Evolutionary conservation across 2,329 filamentous ascomycete species (phyloP).

Genomic region (Pleoardoris graminearum): DNA sequence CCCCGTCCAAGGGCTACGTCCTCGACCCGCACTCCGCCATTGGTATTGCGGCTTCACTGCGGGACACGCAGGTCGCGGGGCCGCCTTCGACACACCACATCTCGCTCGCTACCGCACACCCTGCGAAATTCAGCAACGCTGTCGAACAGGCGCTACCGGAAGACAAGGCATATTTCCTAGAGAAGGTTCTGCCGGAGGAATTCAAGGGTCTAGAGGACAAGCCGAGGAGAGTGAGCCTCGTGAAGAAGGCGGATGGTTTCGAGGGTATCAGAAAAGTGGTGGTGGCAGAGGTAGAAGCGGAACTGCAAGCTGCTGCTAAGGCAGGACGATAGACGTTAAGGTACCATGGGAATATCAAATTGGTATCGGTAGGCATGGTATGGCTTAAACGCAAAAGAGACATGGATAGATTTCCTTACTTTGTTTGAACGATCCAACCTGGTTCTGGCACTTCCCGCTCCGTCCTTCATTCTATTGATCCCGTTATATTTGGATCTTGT

Average conservation of each 20-base stretch:
- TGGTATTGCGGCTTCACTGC: slow-evolving; percentile 74
- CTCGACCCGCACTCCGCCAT: slow-evolving; percentile 93
- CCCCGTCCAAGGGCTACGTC: slow-evolving; percentile 64
- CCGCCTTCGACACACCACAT: slow-evolving; percentile 66
- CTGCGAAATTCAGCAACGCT: slow-evolving; percentile 88
- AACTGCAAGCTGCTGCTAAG: slow-evolving; percentile 38
- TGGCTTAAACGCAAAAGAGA: neutral
- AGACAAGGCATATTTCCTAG: slow-evolving; percentile 74
- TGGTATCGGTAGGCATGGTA: neutral
- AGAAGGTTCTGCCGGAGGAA: slow-evolving; percentile 76
- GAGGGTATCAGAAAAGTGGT: slow-evolving; percentile 75
- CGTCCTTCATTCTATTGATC: too few relatives aligned
- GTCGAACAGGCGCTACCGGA: slow-evolving; percentile 78
- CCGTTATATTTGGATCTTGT: too few relatives aligned
- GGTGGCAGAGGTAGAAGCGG: slow-evolving; percentile 67
- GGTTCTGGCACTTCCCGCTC: too few relatives aligned
- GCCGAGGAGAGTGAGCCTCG: slow-evolving; percentile 71
- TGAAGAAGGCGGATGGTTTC: slow-evolving; percentile 69
- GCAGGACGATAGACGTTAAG: slow-evolving; percentile 3
- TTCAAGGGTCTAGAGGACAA: slow-evolving; percentile 78
- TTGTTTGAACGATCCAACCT: too few relatives aligned
- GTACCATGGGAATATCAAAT: neutral
- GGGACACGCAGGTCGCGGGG: slow-evolving; percentile 63
- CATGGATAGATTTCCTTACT: too few relatives aligned
- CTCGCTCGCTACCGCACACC: slow-evolving; percentile 89